A percentile compares a stretch with the other conserved stretches of the same genome.
Conservation (phyloP, 78 protist species). For the Planoprotostelium fungivorum region DNA sequence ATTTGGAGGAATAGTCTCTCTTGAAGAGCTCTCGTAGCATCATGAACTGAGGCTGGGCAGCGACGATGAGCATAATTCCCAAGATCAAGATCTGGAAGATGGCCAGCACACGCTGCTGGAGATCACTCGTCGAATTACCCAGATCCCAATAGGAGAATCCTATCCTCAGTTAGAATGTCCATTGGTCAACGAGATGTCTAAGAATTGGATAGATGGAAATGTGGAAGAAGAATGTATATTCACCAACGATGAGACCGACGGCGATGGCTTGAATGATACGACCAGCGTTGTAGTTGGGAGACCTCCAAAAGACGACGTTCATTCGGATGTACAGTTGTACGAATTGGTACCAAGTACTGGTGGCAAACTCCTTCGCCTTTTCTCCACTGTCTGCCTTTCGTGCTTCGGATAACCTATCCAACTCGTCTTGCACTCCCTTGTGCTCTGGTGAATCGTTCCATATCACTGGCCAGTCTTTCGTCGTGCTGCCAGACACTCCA, state of each 20-base stretch:
- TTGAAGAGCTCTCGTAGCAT: slow-evolving; percentile 18
- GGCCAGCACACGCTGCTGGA: slow-evolving; percentile 33
- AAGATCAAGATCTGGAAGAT: slow-evolving; percentile 26
- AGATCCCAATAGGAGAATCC: slow-evolving; percentile 48
- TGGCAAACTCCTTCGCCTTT: slow-evolving; percentile 19
- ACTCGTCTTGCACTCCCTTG: slow-evolving; percentile 2
- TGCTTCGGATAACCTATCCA: background rate
- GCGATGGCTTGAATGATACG: slow-evolving; percentile 28
- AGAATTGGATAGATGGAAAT: too few relatives aligned
- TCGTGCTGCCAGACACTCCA: slow-evolving; percentile 45
- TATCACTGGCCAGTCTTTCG: slow-evolving; percentile 39
- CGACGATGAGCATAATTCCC: slow-evolving; percentile 25
- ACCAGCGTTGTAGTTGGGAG: slow-evolving; percentile 35
- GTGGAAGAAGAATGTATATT: too few relatives aligned
- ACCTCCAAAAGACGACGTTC: slow-evolving; percentile 34
- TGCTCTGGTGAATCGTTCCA: slow-evolving; percentile 48
- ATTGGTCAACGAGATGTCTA: too few relatives aligned
- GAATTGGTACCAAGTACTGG: slow-evolving; percentile 19
- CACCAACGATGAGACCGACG: slow-evolving; percentile 35
- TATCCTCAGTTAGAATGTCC: too few relatives aligned
- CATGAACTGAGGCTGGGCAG: slow-evolving; percentile 35
- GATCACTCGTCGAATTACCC: slow-evolving; percentile 29
- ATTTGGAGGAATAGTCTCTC: slow-evolving; percentile 17
- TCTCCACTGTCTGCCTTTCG: background rate
- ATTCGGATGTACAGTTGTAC: slow-evolving; percentile 45